A percentile compares a stretch with the other conserved stretches of the same genome.
These are phyloP conservation scores for Beta corolliflora DNA, from an alignment of 179 eudicot genomes.

Conservation along the genomic window DNA sequence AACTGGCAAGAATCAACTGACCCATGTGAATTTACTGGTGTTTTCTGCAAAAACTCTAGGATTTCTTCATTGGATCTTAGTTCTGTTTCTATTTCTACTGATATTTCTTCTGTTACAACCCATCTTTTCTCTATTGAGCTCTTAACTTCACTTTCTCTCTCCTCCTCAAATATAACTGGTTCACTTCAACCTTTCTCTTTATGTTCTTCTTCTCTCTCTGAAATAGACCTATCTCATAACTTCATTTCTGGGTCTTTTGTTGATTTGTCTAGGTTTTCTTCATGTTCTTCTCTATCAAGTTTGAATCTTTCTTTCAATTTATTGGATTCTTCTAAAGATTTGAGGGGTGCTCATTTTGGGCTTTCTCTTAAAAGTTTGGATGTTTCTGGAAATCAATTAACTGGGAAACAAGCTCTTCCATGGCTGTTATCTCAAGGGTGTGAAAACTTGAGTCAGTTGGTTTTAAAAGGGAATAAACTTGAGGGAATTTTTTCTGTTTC, in stretches of 20 bases:
- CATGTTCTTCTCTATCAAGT: constrained; percentile 46
- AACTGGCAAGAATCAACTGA: constrained; percentile 47
- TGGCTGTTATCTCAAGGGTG: constrained; percentile 61
- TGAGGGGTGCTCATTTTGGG: constrained; percentile 26
- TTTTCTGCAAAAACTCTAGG: constrained; percentile 50
- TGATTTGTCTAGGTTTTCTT: constrained; percentile 41
- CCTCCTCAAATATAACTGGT: constrained; percentile 58
- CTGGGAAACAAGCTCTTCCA: constrained; percentile 47
- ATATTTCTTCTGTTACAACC: constrained; percentile 41
- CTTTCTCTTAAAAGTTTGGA: constrained; percentile 47
- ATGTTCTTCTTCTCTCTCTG: constrained; percentile 43
- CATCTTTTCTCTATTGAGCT: constrained; percentile 46
- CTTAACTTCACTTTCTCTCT: constrained; percentile 43
- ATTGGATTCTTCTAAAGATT: constrained; percentile 39
- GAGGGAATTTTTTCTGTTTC: constrained; percentile 42
- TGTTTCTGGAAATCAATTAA: constrained; percentile 58
- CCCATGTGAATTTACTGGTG: constrained; percentile 68
- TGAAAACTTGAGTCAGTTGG: constrained; percentile 39
- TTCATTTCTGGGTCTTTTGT: constrained; percentile 49
- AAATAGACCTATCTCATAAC: constrained; percentile 65
- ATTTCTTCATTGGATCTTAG: constrained; percentile 60
- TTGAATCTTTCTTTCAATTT: constrained; percentile 67
- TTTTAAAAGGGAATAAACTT: constrained; percentile 62
- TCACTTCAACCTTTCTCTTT: constrained; percentile 26
- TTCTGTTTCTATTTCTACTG: constrained; percentile 31